Conservation (phyloP, 306 rosid genomes). For the Hippophae tibetana region DNA sequence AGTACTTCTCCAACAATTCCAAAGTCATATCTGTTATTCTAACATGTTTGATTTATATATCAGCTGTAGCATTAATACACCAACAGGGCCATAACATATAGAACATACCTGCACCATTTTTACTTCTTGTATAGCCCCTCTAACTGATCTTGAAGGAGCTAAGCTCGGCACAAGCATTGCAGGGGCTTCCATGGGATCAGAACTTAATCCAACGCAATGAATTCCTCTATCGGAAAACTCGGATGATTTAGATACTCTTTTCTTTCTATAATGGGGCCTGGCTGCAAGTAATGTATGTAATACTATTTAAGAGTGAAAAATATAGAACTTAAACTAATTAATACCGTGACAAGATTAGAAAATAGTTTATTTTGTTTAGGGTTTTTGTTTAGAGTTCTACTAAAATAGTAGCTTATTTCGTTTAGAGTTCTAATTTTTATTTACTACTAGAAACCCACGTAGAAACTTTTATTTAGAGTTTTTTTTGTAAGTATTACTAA, state of each 20-base stretch:
- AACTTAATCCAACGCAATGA: conserved; percentile 18
- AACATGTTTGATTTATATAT: not conserved
- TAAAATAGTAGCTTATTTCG: too few species aligned
- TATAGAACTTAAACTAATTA: not conserved
- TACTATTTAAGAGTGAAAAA: conserved; percentile 17
- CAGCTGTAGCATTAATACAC: not conserved
- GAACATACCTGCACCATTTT: conserved; percentile 71
- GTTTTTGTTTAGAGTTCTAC: too few species aligned
- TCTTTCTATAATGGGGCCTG: conserved; percentile 87
- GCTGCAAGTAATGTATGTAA: conserved; percentile 44
- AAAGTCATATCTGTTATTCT: too few species aligned
- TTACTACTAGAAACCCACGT: too few species aligned
- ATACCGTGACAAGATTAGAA: too few species aligned
- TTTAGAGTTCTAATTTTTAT: too few species aligned
- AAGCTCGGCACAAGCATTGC: conserved; percentile 65
- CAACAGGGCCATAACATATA: not conserved
- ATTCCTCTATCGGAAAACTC: conserved; percentile 42
- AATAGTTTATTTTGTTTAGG: too few species aligned
- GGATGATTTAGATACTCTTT: conserved; percentile 31
- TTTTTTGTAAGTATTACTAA: too few species aligned
- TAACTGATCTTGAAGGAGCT: conserved; percentile 60
- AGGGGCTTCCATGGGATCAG: conserved; percentile 55
- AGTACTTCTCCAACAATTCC: too few species aligned
- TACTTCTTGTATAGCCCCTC: conserved; percentile 71
- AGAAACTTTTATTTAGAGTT: too few species aligned